Evolutionary conservation across 106 monocot genomes (phyloP).

Genomic region (Chionographis japonica): DNA sequence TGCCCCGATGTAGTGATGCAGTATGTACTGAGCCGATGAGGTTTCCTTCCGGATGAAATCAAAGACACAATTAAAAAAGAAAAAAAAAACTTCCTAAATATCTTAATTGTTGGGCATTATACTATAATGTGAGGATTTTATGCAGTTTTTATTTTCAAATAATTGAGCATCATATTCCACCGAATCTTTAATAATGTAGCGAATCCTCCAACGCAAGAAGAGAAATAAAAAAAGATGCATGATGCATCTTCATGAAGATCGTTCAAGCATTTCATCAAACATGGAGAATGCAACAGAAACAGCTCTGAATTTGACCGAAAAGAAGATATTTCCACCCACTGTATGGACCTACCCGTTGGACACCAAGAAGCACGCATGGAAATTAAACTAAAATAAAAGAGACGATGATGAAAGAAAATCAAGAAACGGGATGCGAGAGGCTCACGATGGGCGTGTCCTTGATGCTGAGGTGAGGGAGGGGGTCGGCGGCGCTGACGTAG

Average conservation of each 20-base stretch:
- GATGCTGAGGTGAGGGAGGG: slow-evolving; percentile 70
- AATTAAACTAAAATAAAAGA: background rate
- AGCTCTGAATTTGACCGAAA: too few relatives aligned
- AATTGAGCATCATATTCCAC: too few relatives aligned
- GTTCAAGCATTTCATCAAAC: background rate
- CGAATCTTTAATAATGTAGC: too few relatives aligned
- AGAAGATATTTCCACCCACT: too few relatives aligned
- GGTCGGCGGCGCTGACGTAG: slow-evolving; percentile 50
- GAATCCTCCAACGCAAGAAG: too few relatives aligned
- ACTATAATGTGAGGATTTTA: background rate
- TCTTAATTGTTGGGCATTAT: too few relatives aligned
- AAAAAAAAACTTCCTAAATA: background rate
- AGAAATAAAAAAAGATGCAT: too few relatives aligned
- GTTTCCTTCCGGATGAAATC: slow-evolving; percentile 29
- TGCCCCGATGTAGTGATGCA: slow-evolving; percentile 57
- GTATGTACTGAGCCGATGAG: slow-evolving; percentile 64
- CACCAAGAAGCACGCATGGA: background rate
- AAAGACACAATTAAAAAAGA: background rate
- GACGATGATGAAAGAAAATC: too few relatives aligned
- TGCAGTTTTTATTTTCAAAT: too few relatives aligned
- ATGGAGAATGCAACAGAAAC: background rate
- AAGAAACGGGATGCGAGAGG: too few relatives aligned
- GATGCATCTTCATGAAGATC: too few relatives aligned
- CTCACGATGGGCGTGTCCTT: slow-evolving; percentile 81
- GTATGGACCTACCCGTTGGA: too few relatives aligned